Evolutionary conservation across 2,329 filamentous ascomycete species (phyloP), one percentile per base, ranked within the genome.

Genomic region (Scopulariopsis brevicaulis): DNA sequence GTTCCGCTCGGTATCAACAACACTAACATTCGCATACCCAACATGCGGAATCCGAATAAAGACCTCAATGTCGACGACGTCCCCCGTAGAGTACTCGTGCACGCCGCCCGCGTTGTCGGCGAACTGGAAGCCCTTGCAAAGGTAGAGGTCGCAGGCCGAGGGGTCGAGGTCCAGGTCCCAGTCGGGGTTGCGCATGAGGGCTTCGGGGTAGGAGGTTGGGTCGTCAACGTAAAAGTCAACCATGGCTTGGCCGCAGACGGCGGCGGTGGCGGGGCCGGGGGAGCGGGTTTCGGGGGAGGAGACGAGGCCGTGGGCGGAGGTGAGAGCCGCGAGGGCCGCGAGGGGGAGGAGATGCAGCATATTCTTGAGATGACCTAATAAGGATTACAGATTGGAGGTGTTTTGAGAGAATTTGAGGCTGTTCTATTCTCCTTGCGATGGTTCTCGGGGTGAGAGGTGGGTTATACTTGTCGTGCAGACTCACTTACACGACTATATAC

Each of bases 1-100:
- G 67, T 82, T 74, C 51, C 71, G 70, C 20, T 69, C 68, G 20
- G 72, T 70, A 62, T 77, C 70, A 58, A 82, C 69, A 54, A 80
- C 72, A 40, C 74, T 76, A 58, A 81, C 73, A 65, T 81, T 81
- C 12, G 65, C 64, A 25, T 64, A 65, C n/a, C 67, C 67, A 1
- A 66, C 66, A 28, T 65, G 66, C 62, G 75, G 73, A 1, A 71
- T 70, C 3, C 70, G 69, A 51, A 71, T 68, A 53, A 74, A 69
- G 50, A 74, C 68, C 15, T 66, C 64, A 58, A 74, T 71, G 58
- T 68, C 64, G 51, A 75, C 59, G 3, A 64, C 66, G 59, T 74
- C 63, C 34, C 72, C 71, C 15, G 71, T 62, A 3, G 59, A 60
- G 57, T 65, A 65, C n/a, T 55, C 56, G 28, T 65, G 62, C 40